Conservation (phyloP, 2,329 filamentous ascomycete species). For the Trichoderma hamatum region DNA sequence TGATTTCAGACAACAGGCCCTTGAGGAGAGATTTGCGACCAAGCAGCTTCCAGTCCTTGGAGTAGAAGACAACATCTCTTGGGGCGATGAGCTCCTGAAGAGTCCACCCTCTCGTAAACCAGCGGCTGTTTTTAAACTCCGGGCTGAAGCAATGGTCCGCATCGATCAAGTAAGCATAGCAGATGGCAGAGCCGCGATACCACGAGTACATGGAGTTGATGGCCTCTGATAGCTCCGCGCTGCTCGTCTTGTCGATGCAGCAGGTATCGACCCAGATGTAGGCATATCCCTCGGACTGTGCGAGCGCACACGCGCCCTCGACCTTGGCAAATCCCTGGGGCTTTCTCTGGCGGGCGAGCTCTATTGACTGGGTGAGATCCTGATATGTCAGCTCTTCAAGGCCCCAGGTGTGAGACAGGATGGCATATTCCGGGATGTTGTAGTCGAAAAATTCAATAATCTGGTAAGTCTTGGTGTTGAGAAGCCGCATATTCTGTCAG, state of each 20-base stretch:
- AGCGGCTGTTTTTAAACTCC: background rate
- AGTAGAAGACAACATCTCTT: background rate
- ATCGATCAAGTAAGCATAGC: constrained; percentile 8
- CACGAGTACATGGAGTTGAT: constrained; percentile 12
- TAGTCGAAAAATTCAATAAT: constrained; percentile 1
- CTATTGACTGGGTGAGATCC: background rate
- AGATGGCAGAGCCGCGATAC: background rate
- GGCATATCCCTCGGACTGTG: background rate
- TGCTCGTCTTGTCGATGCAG: constrained; percentile 10
- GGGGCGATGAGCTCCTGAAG: constrained; percentile 7
- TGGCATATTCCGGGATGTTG: constrained; percentile 18
- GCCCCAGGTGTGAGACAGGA: constrained; percentile 14
- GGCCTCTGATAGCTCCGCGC: background rate
- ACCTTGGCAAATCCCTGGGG: constrained; percentile 5
- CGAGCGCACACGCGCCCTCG: background rate
- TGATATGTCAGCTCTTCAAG: background rate
- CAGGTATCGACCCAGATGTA: constrained; percentile 5
- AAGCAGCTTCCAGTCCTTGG: background rate
- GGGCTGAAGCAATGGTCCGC: background rate
- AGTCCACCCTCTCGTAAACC: constrained; percentile 9
- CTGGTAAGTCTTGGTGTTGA: constrained; percentile 8
- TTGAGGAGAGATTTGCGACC: background rate
- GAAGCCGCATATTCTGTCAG: constrained; percentile 6
- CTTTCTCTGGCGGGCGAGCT: background rate
- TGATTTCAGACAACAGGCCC: constrained; percentile 1